These are phyloP conservation scores for Aspergillus homomorphus DNA, from an alignment of 495 filamentous ascomycete genomes.

Conservation along the genomic window DNA sequence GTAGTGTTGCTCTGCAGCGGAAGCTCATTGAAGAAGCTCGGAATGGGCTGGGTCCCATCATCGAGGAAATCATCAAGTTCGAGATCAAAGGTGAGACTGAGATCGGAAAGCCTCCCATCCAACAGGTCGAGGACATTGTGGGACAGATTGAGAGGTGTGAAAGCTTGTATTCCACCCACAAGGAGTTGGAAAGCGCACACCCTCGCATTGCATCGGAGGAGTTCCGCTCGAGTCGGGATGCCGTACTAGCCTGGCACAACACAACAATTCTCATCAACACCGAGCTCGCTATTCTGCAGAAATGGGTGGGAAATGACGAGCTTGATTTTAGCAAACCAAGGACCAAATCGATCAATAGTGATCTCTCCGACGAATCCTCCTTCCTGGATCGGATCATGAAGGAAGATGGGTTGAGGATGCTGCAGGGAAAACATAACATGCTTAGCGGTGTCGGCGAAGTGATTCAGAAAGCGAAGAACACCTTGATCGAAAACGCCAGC, in stretches of 20 bases:
- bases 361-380: slow-evolving; percentile 80
- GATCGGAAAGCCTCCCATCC: slow-evolving; percentile 77
- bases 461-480: slow-evolving; percentile 89
- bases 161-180: slow-evolving; percentile 74
- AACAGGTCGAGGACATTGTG: slow-evolving; percentile 87
- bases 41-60: slow-evolving; percentile 59
- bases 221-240: slow-evolving; percentile 76
- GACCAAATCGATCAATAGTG: slow-evolving; percentile 46
- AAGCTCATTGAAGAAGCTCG: slow-evolving; percentile 81
- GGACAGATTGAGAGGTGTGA: slow-evolving; percentile 85
- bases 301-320: slow-evolving; percentile 95
- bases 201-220: slow-evolving; percentile 67
- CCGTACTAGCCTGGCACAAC: slow-evolving; percentile 93
- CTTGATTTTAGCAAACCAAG: slow-evolving; percentile 77
- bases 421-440: slow-evolving; percentile 81
- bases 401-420: slow-evolving; percentile 87
- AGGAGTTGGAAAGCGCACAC: slow-evolving; percentile 67
- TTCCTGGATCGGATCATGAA: slow-evolving; percentile 98
- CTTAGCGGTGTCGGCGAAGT: slow-evolving; percentile 77
- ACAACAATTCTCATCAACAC: slow-evolving; percentile 98
- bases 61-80: slow-evolving; percentile 88
- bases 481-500: slow-evolving; percentile 81
- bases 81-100: slow-evolving; percentile 91
- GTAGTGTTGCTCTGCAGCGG: slow-evolving; percentile 76
- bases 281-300: slow-evolving; percentile 82